Base-by-base conservation (phyloP, 116 monocot genomes). In the Trichopus zeylanicus region DNA sequence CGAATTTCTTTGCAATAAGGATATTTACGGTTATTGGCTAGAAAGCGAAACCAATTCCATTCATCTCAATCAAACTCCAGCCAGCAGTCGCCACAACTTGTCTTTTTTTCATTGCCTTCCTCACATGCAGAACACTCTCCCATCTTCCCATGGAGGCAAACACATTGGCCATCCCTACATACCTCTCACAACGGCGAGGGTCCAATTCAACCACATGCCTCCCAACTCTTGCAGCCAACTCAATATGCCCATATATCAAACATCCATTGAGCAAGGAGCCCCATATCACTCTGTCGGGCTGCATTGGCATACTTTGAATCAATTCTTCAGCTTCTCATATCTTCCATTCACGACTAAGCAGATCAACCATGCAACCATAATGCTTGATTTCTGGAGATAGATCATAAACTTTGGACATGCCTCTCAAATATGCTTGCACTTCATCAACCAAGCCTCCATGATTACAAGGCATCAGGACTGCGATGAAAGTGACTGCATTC, bases 351-450 rank as follows among this genome's bases (percentile, higher is more conserved):
- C 80, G 68, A 32, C 79, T 70, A 6, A 88, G 58, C 1, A 88
- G 65, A 70, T 88, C 83, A 5, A 88, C 83, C 68, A 88, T 75
- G 59, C 83, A 83, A 16, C 83, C 80, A 46, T 88, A 88, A 29
- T 88, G 88, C 66, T 88, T 80, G 6, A 67, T 62, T 19, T 47
- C 64, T 1, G 88, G 80, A 47, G 37, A 19, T 31, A 88, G 59
- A 15, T 69, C 56, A 54, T 83, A 72, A n/a, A 64, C 18, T 9
- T 51, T 27, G 11, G 7, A 34, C 88, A 83, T 88, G 11, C 53
- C 53, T 13, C 57, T 34, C 33, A 88, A 83, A 55, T 71, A 67
- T 5, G 42, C 32, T 31, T 48, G 53, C 19, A 77, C 88, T 67
- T 67, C 68, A 18, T 83, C 74, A 10, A 88, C 69, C 33, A 88